Percentiles rank a stretch among this genome's conserved stretches.
Conservation (phyloP, 768 basidiomycete species). For the Daedaleopsis sinensis region DNA sequence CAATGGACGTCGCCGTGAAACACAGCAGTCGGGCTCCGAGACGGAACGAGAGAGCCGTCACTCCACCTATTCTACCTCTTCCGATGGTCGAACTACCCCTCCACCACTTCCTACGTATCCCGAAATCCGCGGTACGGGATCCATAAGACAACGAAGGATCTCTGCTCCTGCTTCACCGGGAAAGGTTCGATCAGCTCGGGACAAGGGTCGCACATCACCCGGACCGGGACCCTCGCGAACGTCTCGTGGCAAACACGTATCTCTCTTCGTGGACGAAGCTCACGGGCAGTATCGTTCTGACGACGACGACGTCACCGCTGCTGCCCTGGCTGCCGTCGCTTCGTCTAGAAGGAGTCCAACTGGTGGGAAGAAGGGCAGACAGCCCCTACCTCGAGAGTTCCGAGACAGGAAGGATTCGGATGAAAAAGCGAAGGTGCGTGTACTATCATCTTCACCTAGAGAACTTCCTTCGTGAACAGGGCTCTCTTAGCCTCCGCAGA, state of each 20-base stretch:
- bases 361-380: constrained; percentile 43
- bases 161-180: constrained; percentile 53
- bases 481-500: constrained; percentile 9
- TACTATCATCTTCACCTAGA: background rate
- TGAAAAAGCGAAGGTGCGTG: constrained; percentile 48
- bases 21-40: constrained; percentile 69
- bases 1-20: constrained; percentile 25
- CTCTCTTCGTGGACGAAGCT: constrained; percentile 33
- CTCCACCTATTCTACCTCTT: constrained; percentile 31
- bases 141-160: constrained; percentile 44
- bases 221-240: constrained; percentile 44
- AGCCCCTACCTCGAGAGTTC: constrained; percentile 57
- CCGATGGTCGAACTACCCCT: constrained; percentile 42
- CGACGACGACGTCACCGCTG: constrained; percentile 49
- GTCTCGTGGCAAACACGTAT: constrained; percentile 43
- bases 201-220: constrained; percentile 37
- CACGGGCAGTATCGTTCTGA: constrained; percentile 24
- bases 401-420: constrained; percentile 42
- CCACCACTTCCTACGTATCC: constrained; percentile 37
- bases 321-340: constrained; percentile 64
- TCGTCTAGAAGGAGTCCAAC: constrained; percentile 56
- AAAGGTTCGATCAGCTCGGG: constrained; percentile 28
- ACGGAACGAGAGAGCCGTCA: constrained; percentile 70
- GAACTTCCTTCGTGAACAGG: background rate
- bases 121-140: constrained; percentile 24